Evolutionary conservation across 2,329 filamentous ascomycete species (phyloP).

Genomic region (Penicillium brasilianum): DNA sequence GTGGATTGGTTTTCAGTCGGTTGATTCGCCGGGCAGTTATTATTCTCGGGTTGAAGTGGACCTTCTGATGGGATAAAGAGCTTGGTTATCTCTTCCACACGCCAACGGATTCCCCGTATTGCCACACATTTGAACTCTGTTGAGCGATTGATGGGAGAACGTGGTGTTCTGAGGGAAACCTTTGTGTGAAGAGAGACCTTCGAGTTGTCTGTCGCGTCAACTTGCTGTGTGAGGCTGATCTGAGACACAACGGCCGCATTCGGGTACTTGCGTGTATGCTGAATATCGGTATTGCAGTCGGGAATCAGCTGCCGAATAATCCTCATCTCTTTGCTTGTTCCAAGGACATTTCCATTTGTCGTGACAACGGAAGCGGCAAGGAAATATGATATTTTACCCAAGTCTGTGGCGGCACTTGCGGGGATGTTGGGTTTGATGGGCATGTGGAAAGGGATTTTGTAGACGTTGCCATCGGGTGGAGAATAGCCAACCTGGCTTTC

Average conservation of each 20-base stretch:
- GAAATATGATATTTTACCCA: conserved; percentile 19
- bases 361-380: conserved; percentile 12
- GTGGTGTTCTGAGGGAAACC: conserved; percentile 32
- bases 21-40: not conserved
- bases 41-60: not conserved
- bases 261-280: conserved; percentile 15
- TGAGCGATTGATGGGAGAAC: not conserved
- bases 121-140: conserved; percentile 20
- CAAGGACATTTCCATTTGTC: not conserved
- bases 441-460: conserved; percentile 20
- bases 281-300: conserved; percentile 11
- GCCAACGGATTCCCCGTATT: conserved; percentile 20
- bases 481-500: conserved; percentile 8
- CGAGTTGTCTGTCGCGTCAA: not conserved
- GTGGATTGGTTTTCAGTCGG: conserved; percentile 4
- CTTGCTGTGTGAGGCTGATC: conserved; percentile 15
- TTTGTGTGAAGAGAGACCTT: conserved; percentile 20
- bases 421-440: conserved; percentile 17
- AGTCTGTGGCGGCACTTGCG: conserved; percentile 9
- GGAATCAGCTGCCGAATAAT: conserved; percentile 14
- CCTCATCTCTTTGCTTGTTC: conserved; percentile 9
- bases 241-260: conserved; percentile 16
- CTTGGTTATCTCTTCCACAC: conserved; percentile 22
- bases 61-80: conserved; percentile 6
- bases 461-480: not conserved